These are phyloP conservation scores for Eustoma russellianum DNA, from an alignment of 257 asterid genomes.

Conservation along the genomic window DNA sequence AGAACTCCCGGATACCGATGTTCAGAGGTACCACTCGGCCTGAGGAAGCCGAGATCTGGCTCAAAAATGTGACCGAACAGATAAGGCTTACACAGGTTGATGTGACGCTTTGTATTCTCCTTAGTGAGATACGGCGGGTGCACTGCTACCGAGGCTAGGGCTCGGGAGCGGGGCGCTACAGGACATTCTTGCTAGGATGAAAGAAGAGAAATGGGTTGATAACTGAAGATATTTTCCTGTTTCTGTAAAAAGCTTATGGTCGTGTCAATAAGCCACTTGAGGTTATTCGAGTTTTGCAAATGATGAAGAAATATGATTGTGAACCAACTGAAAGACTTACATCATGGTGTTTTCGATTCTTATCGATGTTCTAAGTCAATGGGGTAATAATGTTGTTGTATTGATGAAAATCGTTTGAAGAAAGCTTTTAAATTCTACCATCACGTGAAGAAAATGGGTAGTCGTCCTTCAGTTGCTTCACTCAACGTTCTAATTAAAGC, in stretches of 20 bases:
- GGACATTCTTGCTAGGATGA: slow-evolving; percentile 65
- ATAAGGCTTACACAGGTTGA: no score
- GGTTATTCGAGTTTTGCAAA: slow-evolving; percentile 51
- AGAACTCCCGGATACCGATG: no score
- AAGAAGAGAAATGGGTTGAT: slow-evolving; percentile 52
- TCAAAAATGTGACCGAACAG: no score
- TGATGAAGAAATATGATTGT: slow-evolving; percentile 60
- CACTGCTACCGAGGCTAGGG: no score
- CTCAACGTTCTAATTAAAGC: slow-evolving; percentile 79
- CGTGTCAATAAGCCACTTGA: slow-evolving; percentile 87
- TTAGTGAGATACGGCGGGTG: no score
- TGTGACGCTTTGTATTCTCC: no score
- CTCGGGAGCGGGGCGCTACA: no score
- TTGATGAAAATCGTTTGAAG: slow-evolving; percentile 70
- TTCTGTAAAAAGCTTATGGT: slow-evolving; percentile 60
- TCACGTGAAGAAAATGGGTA: slow-evolving; percentile 54
- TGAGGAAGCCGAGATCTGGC: no score
- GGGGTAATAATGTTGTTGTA: no score
- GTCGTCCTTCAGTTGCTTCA: slow-evolving; percentile 53
- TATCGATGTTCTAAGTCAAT: no score
- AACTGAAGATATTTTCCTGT: slow-evolving; percentile 53
- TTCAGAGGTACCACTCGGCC: no score
- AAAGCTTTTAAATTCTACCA: slow-evolving; percentile 75
- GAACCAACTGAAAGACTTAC: slow-evolving; percentile 60
- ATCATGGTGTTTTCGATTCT: slow-evolving; percentile 66